phyloP scores from a whole-genome alignment of 441 rosid species.

The Erysimum pusillum region DNA sequence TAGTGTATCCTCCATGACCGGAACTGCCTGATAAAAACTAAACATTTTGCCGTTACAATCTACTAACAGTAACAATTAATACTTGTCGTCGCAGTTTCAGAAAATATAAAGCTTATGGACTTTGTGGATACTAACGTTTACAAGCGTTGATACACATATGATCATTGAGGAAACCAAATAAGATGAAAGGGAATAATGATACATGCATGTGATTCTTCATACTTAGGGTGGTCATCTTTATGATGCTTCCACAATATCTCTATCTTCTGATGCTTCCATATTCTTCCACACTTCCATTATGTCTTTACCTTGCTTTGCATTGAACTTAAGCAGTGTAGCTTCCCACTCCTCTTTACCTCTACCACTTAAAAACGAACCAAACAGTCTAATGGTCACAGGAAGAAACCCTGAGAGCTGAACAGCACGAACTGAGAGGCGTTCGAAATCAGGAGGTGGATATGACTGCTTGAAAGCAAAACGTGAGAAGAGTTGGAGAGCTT shows the following conservation, averaged over 20 bases:
- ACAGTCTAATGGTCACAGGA: slow-evolving; percentile 39
- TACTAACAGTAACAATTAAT: neutral
- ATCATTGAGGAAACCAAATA: neutral
- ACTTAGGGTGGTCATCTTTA: neutral
- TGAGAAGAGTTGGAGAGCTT: slow-evolving; percentile 35
- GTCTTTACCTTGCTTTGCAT: neutral
- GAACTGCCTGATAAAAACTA: neutral
- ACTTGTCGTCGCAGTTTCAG: neutral
- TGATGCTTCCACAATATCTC: neutral
- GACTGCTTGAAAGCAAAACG: slow-evolving; percentile 20
- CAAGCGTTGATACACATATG: neutral
- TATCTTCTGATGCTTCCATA: neutral
- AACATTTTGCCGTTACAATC: neutral
- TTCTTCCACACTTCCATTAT: neutral
- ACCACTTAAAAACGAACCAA: slow-evolving; percentile 19
- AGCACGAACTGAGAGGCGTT: slow-evolving; percentile 12
- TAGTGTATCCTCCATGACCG: neutral
- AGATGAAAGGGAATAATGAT: no score
- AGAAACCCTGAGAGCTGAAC: slow-evolving; percentile 27
- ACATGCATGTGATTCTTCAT: neutral
- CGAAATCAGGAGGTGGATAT: neutral
- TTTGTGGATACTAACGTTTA: neutral
- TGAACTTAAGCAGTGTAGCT: slow-evolving; percentile 13
- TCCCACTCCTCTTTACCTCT: slow-evolving; percentile 28
- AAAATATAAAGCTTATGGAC: neutral